phyloP scores from a whole-genome alignment of 331 rosid genomes.

The Prunus yedoensis region DNA sequence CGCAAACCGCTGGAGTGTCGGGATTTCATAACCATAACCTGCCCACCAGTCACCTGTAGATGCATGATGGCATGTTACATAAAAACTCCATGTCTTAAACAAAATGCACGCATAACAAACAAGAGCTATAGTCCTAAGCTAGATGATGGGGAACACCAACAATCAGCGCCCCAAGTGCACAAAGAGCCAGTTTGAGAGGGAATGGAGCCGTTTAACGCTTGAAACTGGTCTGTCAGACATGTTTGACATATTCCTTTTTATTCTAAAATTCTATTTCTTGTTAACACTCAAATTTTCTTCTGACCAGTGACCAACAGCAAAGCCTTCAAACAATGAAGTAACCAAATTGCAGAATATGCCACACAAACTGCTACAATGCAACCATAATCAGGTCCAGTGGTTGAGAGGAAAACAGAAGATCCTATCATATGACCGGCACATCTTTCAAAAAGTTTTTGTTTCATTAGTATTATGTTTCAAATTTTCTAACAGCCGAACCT shows the following conservation, averaged over 20 bases:
- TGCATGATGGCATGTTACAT: slow-evolving; percentile 6
- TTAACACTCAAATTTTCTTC: too few species aligned
- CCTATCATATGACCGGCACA: background rate
- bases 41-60: slow-evolving; percentile 79
- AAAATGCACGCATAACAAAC: background rate
- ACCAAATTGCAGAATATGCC: background rate
- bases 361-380: background rate
- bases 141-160: background rate
- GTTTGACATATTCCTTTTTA: background rate
- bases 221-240: background rate
- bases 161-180: background rate
- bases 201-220: background rate
- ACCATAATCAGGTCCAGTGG: background rate
- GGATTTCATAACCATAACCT: slow-evolving; percentile 70
- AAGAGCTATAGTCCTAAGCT: background rate
- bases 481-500: background rate
- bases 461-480: background rate
- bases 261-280: too few species aligned
- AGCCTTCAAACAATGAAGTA: background rate
- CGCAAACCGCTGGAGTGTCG: slow-evolving; percentile 62
- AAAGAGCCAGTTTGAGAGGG: background rate
- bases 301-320: too few species aligned
- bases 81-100: background rate
- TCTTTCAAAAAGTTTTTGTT: background rate
- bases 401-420: background rate